Base-by-base conservation (phyloP, 1,284 basidiomycete genomes). In the Neonothopanus nambi region DNA sequence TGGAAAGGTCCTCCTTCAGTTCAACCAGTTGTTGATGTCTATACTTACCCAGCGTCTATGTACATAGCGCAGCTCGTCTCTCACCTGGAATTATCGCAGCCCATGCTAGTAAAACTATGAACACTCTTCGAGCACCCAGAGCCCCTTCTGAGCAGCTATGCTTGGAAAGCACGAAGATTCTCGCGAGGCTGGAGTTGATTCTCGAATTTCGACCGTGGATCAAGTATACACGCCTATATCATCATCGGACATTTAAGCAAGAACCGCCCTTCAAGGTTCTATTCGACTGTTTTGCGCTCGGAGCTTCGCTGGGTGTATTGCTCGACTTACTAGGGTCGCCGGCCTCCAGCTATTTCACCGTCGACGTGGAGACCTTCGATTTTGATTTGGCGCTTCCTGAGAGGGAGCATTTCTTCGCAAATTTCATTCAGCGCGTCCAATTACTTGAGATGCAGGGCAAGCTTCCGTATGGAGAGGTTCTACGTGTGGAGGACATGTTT, bases 281-380 rank as follows among this genome's bases (percentile, higher is more conserved):
- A 23, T 76, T 70, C 66, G 64, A 70, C 44, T 71, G 69, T 48
- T 65, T 74, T 47, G 63, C 67, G 30, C 67, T 70, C 37, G 73
- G 71, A 8, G 69, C 65, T 13, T 68, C 73, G 1, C 62, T 73
- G 15, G 62, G 63, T 39, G 68, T 70, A 2, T 63, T 76, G 12
- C 61, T 74, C 24, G 67, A 70, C 47, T 64, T 74, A 17, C 59
- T 74, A n/a, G 70, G 72, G 13, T 67, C 70, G 5, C 70, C 70
- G 1, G 62, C 68, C 5, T 65, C 65, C 1, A 59, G 61, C 41
- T 57, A 67, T 37, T 49, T 67, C 30, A 54, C 43, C n/a, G 60
- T 64, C 13, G 58, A 65, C 50, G 58, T 62, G 11, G 67, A 69
- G 37, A 60, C 63, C 18, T 67, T 67, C 48, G 63, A 70, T 47